These are phyloP conservation scores for Geotrichum cucujoidarum DNA, from an alignment of 1,139 yeast genomes.

Conservation along the genomic window DNA sequence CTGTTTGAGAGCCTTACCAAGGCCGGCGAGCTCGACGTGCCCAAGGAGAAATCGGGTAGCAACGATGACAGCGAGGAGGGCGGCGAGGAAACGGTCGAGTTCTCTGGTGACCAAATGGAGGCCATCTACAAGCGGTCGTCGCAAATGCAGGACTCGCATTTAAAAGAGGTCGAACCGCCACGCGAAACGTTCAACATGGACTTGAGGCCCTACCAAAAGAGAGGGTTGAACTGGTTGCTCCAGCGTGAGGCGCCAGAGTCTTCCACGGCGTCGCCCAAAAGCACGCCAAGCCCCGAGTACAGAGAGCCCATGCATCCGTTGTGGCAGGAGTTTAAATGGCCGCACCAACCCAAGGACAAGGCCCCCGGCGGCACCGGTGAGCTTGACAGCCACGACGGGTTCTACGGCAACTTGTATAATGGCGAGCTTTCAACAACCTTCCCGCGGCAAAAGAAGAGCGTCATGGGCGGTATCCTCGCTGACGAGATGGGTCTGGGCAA, in stretches of 20 bases:
- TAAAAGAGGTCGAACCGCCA: slow-evolving; percentile 67
- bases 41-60: slow-evolving; percentile 22
- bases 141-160: slow-evolving; percentile 39
- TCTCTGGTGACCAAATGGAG: slow-evolving; percentile 68
- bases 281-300: slow-evolving; percentile 26
- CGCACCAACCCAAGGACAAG: slow-evolving; percentile 38
- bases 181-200: slow-evolving; percentile 48
- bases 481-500: slow-evolving; percentile 98
- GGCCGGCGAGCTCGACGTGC: slow-evolving; percentile 30
- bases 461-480: slow-evolving; percentile 86
- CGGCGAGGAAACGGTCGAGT: slow-evolving; percentile 40
- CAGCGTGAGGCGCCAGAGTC: slow-evolving; percentile 46
- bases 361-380: neutral
- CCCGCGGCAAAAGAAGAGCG: slow-evolving; percentile 50
- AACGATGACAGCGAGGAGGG: slow-evolving; percentile 23
- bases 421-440: slow-evolving; percentile 70
- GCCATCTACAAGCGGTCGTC: slow-evolving; percentile 63
- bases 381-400: slow-evolving; percentile 29
- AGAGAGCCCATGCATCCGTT: slow-evolving; percentile 74
- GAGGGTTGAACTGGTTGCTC: slow-evolving; percentile 81
- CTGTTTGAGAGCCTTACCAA: slow-evolving; percentile 22
- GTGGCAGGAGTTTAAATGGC: slow-evolving; percentile 82
- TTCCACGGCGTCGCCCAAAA: slow-evolving; percentile 46
- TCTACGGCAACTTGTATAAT: slow-evolving; percentile 76
- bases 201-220: slow-evolving; percentile 69